These are phyloP conservation scores for Coemansia sp. DNA, from an alignment of 192 early-diverging fungal species.

Conservation along the genomic window DNA sequence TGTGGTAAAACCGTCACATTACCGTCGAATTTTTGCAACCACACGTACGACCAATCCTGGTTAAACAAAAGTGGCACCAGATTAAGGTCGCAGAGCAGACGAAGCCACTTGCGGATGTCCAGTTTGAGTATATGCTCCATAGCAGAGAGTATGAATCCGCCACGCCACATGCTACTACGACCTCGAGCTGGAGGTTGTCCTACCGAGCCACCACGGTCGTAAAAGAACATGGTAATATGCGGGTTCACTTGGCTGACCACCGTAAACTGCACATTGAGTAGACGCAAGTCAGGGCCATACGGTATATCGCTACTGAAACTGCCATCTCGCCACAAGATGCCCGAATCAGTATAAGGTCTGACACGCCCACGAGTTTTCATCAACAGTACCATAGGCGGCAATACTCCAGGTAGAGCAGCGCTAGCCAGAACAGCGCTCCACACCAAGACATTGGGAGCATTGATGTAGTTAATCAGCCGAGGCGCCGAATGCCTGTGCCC, in stretches of 20 bases:
- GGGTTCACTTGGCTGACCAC: slow-evolving; percentile 90
- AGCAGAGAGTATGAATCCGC: slow-evolving; percentile 80
- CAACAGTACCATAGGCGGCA: slow-evolving; percentile 83
- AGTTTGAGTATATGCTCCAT: slow-evolving; percentile 83
- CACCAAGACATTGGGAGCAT: slow-evolving; percentile 83
- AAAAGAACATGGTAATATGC: slow-evolving; percentile 87
- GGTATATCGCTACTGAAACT: slow-evolving; percentile 84
- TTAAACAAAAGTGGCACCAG: slow-evolving; percentile 76
- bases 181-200: slow-evolving; percentile 75
- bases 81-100: slow-evolving; percentile 76
- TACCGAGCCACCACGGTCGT: slow-evolving; percentile 73
- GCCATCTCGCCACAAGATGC: slow-evolving; percentile 87
- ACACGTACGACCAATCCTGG: slow-evolving; percentile 83
- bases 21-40: slow-evolving; percentile 92
- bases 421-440: slow-evolving; percentile 89
- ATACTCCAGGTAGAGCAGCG: slow-evolving; percentile 81
- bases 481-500: slow-evolving; percentile 70
- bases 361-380: slow-evolving; percentile 74
- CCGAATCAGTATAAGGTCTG: slow-evolving; percentile 71
- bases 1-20: slow-evolving; percentile 81
- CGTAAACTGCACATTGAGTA: slow-evolving; percentile 86
- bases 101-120: slow-evolving; percentile 86
- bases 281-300: slow-evolving; percentile 67
- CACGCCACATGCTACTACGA: slow-evolving; percentile 80
- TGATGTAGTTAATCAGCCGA: slow-evolving; percentile 90